phyloP scores from a whole-genome alignment of 768 basidiomycete genomes.

The Strobilomyces echinocephalus region DNA sequence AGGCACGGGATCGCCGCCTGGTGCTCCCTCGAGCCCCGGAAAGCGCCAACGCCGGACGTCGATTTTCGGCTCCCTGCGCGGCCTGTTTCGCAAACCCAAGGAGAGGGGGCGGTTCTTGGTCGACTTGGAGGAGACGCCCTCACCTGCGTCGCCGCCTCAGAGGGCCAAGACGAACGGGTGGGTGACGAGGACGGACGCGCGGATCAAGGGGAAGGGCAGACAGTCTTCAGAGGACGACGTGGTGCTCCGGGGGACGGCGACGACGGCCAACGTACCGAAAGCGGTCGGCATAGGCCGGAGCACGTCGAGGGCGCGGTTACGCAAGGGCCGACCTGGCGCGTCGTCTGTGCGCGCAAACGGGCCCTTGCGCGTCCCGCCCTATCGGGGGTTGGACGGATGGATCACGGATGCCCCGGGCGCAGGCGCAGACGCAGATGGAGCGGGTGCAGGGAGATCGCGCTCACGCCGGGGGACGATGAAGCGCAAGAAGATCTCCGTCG shows the following conservation, averaged over 20 bases:
- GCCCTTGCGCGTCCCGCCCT: not conserved
- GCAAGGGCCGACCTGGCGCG: constrained; percentile 15
- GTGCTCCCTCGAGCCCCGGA: not conserved
- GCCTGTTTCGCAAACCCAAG: constrained; percentile 24
- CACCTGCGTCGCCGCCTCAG: not conserved
- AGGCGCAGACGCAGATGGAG: no score
- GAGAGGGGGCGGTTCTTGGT: not conserved
- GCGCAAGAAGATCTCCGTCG: constrained; percentile 20
- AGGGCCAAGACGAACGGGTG: constrained; percentile 7
- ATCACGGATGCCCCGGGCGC: constrained; percentile 8
- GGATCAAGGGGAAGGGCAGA: constrained; percentile 4
- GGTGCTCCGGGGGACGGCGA: not conserved
- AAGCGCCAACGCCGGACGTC: constrained; percentile 22
- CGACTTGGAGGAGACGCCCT: constrained; percentile 16
- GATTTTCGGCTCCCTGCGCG: constrained; percentile 25
- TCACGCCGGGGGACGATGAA: constrained; percentile 3
- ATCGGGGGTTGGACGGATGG: constrained; percentile 16
- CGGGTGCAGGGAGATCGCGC: not conserved
- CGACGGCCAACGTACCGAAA: not conserved
- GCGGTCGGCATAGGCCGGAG: not conserved
- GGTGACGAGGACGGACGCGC: constrained; percentile 29
- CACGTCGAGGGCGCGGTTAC: constrained; percentile 3
- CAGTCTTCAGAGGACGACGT: constrained; percentile 19
- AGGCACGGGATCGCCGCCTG: not conserved
- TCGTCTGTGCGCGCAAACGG: not conserved